Evolutionary conservation across 495 filamentous ascomycete species (phyloP).

Genomic region (Hypomontagnella submonticulosa): DNA sequence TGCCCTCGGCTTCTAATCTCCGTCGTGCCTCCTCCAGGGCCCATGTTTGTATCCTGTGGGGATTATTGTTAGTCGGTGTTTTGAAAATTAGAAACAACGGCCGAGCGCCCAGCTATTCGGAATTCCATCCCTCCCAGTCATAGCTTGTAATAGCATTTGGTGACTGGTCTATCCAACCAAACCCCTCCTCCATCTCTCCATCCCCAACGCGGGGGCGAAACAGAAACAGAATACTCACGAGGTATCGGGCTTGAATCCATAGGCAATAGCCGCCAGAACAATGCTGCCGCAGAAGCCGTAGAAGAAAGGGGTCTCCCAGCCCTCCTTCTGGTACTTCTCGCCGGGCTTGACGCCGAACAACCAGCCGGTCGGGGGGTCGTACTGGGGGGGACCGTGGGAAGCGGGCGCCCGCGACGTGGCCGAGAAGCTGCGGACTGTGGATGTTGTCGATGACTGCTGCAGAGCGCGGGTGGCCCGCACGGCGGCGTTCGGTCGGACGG

Average conservation of each 20-base stretch:
- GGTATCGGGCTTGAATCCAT: constrained; percentile 98
- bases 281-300: constrained; percentile 92
- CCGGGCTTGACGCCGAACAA: constrained; percentile 91
- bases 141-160: background rate
- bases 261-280: constrained; percentile 77
- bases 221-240: constrained; percentile 73
- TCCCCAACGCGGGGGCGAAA: background rate
- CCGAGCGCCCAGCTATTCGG: background rate
- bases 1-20: constrained; percentile 93
- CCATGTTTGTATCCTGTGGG: constrained; percentile 94
- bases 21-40: constrained; percentile 95
- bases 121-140: constrained; percentile 7
- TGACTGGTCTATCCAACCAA: background rate
- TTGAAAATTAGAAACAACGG: background rate
- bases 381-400: constrained; percentile 77
- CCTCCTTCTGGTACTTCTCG: constrained; percentile 94
- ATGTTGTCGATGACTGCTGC: constrained; percentile 26
- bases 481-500: constrained; percentile 48
- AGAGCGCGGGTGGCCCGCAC: constrained; percentile 47
- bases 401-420: constrained; percentile 49
- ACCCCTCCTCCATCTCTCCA: background rate
- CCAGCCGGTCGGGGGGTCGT: constrained; percentile 91
- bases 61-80: constrained; percentile 30
- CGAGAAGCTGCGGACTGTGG: constrained; percentile 48
- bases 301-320: constrained; percentile 90